Evolutionary conservation across 2,329 filamentous ascomycete species (phyloP).

Genomic region (Fusarium mexicanum): DNA sequence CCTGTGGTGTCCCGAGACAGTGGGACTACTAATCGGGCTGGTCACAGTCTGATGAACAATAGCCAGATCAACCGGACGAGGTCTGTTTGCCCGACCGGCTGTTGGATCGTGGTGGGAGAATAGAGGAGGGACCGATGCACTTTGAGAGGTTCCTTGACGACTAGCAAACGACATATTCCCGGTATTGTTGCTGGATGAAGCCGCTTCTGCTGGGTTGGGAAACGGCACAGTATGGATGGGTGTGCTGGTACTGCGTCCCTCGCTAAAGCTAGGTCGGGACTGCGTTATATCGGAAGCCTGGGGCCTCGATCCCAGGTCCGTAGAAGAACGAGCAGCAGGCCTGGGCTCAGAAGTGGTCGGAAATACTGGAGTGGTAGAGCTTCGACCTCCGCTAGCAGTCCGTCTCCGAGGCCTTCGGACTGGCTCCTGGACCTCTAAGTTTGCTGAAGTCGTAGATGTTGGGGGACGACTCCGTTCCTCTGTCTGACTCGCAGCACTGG

Average conservation of each 20-base stretch:
- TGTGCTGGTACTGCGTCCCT: slow-evolving; percentile 55
- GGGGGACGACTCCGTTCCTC: slow-evolving; percentile 65
- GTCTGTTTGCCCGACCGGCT: slow-evolving; percentile 35
- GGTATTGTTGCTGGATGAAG: slow-evolving; percentile 14
- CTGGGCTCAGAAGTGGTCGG: slow-evolving; percentile 55
- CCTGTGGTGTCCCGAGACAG: slow-evolving; percentile 51
- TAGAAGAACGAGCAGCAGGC: slow-evolving; percentile 70
- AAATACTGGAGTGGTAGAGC: slow-evolving; percentile 60
- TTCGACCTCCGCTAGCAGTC: slow-evolving; percentile 65
- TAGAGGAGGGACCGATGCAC: slow-evolving; percentile 6
- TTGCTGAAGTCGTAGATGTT: slow-evolving; percentile 42
- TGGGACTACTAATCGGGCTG: slow-evolving; percentile 47
- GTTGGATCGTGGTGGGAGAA: slow-evolving; percentile 34
- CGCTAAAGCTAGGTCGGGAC: slow-evolving; percentile 53
- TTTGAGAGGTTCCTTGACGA: slow-evolving; percentile 43
- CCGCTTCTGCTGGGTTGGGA: slow-evolving; percentile 37
- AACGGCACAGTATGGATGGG: slow-evolving; percentile 44
- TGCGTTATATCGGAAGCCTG: slow-evolving; percentile 51
- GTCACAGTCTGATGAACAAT: slow-evolving; percentile 48
- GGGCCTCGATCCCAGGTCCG: slow-evolving; percentile 65
- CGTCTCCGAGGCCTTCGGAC: slow-evolving; percentile 54
- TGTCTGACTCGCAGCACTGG: slow-evolving; percentile 53
- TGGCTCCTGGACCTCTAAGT: slow-evolving; percentile 46
- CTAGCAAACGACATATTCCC: slow-evolving; percentile 52
- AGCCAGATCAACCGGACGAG: slow-evolving; percentile 54